Base-by-base conservation (phyloP, 805 yeast species). In the Ogataea saltuana region DNA sequence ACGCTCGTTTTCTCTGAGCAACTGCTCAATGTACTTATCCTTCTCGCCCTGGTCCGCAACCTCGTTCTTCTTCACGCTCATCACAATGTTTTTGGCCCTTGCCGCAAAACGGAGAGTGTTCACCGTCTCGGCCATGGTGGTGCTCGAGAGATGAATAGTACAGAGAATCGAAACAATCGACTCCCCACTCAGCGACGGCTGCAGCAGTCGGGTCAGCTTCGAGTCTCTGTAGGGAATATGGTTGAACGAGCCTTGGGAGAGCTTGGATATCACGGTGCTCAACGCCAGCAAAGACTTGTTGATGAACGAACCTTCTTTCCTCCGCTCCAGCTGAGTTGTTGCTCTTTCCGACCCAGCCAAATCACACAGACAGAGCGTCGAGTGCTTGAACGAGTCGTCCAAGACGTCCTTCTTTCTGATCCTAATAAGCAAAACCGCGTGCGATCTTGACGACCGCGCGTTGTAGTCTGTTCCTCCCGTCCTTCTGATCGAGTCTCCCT, bases 331-430 rank as follows among this genome's bases (percentile, higher is more conserved):
- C 55, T 83, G 82, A 0, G 86, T 72, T 2, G 83, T 79, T 0
- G 95, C 96, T 40, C 85, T 76, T 65, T 91, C 99, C n/a, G 96
- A 85, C 21, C 99, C 99, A 0, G 99, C 99, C 57, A 91, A 74
- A 66, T 91, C 99, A 69, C 98, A 91, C 43, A 91, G 71, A 25
- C 91, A 87, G 23, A 91, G 75, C 0, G 88, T 81, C 26, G 89
- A 75, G 28, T 70, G 64, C 18, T 53, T 53, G 41, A 70, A 74
- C 0, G 59, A 51, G 4, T 71, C 74, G 10, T 69, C 63, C 0
- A 56, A 49, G 10, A 67, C 42, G 59, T 75, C 76, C 2, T 72
- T 68, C 4, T 70, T 61, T 3, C 69, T 68, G 13, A 91, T 59
- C 45, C 80, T 70, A 16, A 93, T 72, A 60, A 86, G 81, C 6